A percentile compares a stretch with the other conserved stretches of the same genome.
These are phyloP conservation scores for Aspergillus bertholletiae DNA, from an alignment of 495 filamentous ascomycete species.

Conservation along the genomic window DNA sequence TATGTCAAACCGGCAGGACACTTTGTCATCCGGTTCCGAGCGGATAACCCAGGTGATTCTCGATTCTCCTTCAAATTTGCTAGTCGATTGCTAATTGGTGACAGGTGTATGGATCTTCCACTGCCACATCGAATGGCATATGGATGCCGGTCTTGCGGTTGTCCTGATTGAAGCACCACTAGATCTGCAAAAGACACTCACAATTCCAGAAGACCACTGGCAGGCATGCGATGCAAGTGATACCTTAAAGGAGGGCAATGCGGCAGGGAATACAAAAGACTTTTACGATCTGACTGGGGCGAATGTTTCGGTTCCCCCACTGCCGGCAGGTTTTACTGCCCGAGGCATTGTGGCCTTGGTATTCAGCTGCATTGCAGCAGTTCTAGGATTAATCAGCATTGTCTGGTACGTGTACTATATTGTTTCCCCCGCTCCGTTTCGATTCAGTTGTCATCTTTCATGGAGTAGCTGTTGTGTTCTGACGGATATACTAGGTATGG, in stretches of 20 bases:
- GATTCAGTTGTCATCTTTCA: background rate
- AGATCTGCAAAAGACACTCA: slow-evolving; percentile 55
- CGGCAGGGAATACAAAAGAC: slow-evolving; percentile 65
- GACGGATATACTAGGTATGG: slow-evolving; percentile 7
- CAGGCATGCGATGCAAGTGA: slow-evolving; percentile 52
- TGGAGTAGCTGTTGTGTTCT: background rate
- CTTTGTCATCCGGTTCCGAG: slow-evolving; percentile 62
- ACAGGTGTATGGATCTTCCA: slow-evolving; percentile 74
- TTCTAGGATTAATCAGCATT: slow-evolving; percentile 70
- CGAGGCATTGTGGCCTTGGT: slow-evolving; percentile 54
- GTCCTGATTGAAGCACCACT: slow-evolving; percentile 70
- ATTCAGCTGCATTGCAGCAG: slow-evolving; percentile 65
- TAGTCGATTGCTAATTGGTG: slow-evolving; percentile 40
- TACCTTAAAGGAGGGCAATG: slow-evolving; percentile 60
- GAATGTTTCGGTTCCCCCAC: slow-evolving; percentile 47
- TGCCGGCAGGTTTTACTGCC: slow-evolving; percentile 74
- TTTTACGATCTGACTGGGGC: slow-evolving; percentile 62
- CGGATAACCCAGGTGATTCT: slow-evolving; percentile 51
- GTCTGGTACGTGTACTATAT: slow-evolving; percentile 56
- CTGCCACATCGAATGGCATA: slow-evolving; percentile 81
- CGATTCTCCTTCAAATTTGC: slow-evolving; percentile 46
- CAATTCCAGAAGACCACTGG: slow-evolving; percentile 61
- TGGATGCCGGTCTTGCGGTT: slow-evolving; percentile 66
- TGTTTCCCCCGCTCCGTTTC: background rate
- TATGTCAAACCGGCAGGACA: slow-evolving; percentile 53